Conservation (phyloP, 352 stramenopile genomes). For the Discostella stelligera region DNA sequence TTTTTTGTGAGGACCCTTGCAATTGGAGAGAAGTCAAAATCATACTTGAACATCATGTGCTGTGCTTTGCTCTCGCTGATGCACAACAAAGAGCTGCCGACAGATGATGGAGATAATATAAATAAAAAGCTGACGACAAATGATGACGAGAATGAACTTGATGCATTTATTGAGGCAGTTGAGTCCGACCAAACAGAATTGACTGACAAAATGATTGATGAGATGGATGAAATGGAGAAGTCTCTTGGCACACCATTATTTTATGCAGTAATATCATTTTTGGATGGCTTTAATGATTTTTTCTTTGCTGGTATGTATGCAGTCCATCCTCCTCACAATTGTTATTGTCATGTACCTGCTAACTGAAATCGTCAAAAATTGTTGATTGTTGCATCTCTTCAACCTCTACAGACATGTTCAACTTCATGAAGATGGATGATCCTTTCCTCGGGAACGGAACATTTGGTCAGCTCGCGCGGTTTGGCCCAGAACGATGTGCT, state of each 20-base stretch:
- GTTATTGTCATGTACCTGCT: neutral
- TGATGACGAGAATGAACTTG: neutral
- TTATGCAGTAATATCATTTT: conserved; percentile 10
- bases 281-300: conserved; percentile 11
- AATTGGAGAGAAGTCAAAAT: neutral
- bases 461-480: conserved; percentile 1
- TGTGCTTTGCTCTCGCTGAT: conserved; percentile 27
- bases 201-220: no score
- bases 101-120: neutral
- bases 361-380: neutral
- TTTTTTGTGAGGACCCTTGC: conserved; percentile 21
- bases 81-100: conserved; percentile 2
- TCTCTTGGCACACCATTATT: conserved; percentile 8
- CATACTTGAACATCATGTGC: conserved; percentile 1
- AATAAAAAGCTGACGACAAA: neutral
- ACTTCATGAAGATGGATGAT: conserved; percentile 23
- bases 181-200: neutral
- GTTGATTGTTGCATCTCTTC: neutral
- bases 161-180: conserved; percentile 11
- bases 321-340: neutral
- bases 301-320: neutral
- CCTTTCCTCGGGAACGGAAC: conserved; percentile 17
- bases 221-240: neutral
- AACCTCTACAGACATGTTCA: neutral
- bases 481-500: conserved; percentile 7